Evolutionary conservation across 176 grass and related monocot genomes (phyloP), one percentile per base, ranked within the genome.

Genomic region (Triticum urartu): DNA sequence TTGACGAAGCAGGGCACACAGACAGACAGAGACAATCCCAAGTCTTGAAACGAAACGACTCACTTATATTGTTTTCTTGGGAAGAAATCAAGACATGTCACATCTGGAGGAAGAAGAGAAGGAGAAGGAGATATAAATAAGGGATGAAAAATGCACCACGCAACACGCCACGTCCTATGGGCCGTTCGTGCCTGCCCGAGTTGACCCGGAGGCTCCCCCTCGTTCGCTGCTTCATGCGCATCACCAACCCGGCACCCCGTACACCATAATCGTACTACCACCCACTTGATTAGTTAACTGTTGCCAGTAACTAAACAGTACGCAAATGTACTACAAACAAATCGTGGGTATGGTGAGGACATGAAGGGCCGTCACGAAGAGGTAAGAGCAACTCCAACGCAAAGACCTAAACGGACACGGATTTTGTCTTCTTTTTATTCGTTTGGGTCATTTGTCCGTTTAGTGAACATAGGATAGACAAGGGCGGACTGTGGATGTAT

Each of bases 121-220:
- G 17, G 20, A 24, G 32, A 50, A 9, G 5, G 18, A 0, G 54
- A 58, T 15, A 39, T 28, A 81, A 42, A 15, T 28, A 24, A 1
- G 9, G 54, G 40, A 66, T 24, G 47, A 67, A 59, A 80, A 67
- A 68, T 21, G 59, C 59, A 67, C 3, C 63, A 84, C 80, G 80
- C 65, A 58, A 83, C 72, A 56, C 48, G 72, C 36, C 26, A 60
- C 47, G 28, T 69, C 7, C 65, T 7, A 56, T 75, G 59, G 68
- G 14, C 67, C 81, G 18, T 75, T 60, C 67, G 45, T 79, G 26
- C 50, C 83, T 47, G 83, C 63, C 67, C 72, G 25, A 50, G 81
- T 87, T 91, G 85, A 91, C 89, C 86, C 42, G 72, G 40, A 56
- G 72, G 20, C 30, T 60, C 26, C 74, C 58, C 42, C 48, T 43